Conservation (phyloP, 352 stramenopile species). For the Phytophthora boehmeriae region DNA sequence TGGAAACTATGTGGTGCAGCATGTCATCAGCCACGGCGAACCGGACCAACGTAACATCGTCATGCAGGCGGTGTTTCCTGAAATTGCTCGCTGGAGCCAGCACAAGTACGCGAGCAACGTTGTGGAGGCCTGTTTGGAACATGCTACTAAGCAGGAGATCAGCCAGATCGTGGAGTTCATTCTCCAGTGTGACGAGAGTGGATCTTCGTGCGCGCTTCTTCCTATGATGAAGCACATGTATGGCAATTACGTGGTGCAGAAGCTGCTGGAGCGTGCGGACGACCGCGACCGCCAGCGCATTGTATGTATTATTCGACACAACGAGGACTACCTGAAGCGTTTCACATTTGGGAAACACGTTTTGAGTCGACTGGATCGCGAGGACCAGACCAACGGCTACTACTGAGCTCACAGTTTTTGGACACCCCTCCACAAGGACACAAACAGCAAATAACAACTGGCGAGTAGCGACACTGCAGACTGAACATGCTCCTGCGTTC, state of each 20-base stretch:
- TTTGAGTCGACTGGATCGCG: slow-evolving; percentile 60
- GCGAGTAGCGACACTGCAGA: slow-evolving; percentile 26
- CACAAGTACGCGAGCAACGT: slow-evolving; percentile 98
- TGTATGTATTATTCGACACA: slow-evolving; percentile 90
- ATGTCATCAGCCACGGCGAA: slow-evolving; percentile 96
- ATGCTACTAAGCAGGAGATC: slow-evolving; percentile 85
- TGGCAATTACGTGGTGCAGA: slow-evolving; percentile 97
- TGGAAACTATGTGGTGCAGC: slow-evolving; percentile 99
- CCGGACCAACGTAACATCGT: slow-evolving; percentile 78
- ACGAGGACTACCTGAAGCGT: slow-evolving; percentile 91
- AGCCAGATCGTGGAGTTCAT: slow-evolving; percentile 81
- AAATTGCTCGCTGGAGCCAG: slow-evolving; percentile 91
- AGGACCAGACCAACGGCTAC: slow-evolving; percentile 35
- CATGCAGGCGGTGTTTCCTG: slow-evolving; percentile 85
- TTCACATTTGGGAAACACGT: slow-evolving; percentile 95
- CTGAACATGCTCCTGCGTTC: slow-evolving; percentile 34
- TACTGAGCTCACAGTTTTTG: slow-evolving; percentile 32
- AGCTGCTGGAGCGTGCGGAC: slow-evolving; percentile 93
- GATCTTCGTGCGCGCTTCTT: slow-evolving; percentile 78
- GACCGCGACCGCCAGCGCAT: slow-evolving; percentile 86
- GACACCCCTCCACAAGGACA: not conserved
- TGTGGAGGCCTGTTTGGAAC: slow-evolving; percentile 94
- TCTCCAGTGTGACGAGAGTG: slow-evolving; percentile 74
- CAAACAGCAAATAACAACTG: slow-evolving; percentile 13
- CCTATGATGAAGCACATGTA: slow-evolving; percentile 97